Evolutionary conservation across 2,329 filamentous ascomycete genomes (phyloP), one percentile per base, ranked within the genome.

Genomic region (Dichotomopilus funicola): DNA sequence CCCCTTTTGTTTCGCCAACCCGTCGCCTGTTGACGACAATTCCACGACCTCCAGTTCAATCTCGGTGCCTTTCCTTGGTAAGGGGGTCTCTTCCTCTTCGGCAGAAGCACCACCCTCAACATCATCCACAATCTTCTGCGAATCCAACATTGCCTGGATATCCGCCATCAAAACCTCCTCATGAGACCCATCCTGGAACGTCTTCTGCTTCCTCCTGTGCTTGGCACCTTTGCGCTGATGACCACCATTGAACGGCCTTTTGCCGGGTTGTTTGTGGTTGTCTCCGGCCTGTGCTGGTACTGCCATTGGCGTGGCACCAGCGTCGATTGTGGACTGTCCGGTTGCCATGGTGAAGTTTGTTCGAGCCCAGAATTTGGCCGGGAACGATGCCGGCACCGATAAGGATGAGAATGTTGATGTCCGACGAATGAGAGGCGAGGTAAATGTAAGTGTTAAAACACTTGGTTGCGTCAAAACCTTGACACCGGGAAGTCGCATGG

Each of bases 11-110:
- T 89, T 76, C 4, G 88, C 94, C 54, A 99, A 79, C 2, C 90
- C 94, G 63, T 97, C 94, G 52, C 94, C 94, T 0, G 89, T 96
- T 0, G 92, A 97, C 0, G 92, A 95, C 37, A 97, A 77, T 62
- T 88, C 83, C 6, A 84, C 71, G 56, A 97, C 85, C n/a, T 87
- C 83, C 42, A 97, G 81, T 52, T 96, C 86, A 42, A 94, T 82
- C 68, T 95, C 89, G 5, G 83, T 80, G 57, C 87, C 87, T 41
- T 77, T 76, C 61, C 86, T 81, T 1, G 88, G 87, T 1, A 91
- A 72, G 1, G 67, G 38, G 5, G 64, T 53, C 13, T 65, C 59
- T 44, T 59, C 57, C 3, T 61, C 61, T 1, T 68, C 66, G 3
- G 61, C 64, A 27, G 19, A 27, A 5, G 63, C 59, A 4, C 68